phyloP scores from a whole-genome alignment of 371 early-diverging fungal species.

The Chytridium lagenaria region DNA sequence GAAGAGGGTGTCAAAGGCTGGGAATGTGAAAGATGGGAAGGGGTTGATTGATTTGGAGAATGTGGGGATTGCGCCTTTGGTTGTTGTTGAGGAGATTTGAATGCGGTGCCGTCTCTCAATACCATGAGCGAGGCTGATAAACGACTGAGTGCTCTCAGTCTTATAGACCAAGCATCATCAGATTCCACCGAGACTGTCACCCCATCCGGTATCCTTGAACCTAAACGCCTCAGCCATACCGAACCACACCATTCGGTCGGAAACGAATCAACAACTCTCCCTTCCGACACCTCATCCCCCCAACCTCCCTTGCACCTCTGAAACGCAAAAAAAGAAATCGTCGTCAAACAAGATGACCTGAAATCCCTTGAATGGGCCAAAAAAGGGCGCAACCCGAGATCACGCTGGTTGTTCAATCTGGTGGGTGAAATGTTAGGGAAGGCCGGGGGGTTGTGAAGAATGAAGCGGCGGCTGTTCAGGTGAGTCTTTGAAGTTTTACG shows the following conservation, averaged over 20 bases:
- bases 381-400: background rate
- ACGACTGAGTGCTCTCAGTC: background rate
- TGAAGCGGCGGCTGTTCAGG: slow-evolving; percentile 2
- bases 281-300: background rate
- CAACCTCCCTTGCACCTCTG: background rate
- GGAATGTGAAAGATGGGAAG: background rate
- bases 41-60: slow-evolving; percentile 10
- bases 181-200: too few species aligned
- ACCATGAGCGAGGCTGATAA: background rate
- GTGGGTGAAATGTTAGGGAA: slow-evolving; percentile 3
- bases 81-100: too few species aligned
- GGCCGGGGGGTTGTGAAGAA: slow-evolving; percentile 6
- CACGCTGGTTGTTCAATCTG: slow-evolving; percentile 3
- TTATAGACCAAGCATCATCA: background rate
- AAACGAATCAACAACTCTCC: too few species aligned
- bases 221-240: too few species aligned
- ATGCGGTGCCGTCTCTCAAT: background rate
- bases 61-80: background rate
- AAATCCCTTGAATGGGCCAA: slow-evolving; percentile 15
- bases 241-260: too few species aligned
- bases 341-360: slow-evolving; percentile 14
- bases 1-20: background rate
- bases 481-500: background rate
- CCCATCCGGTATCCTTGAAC: too few species aligned
- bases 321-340: background rate